Percentiles rank a stretch among this genome's conserved stretches.
Conservation (phyloP, 2,329 filamentous ascomycete genomes). For the Penicillium frequentans region DNA sequence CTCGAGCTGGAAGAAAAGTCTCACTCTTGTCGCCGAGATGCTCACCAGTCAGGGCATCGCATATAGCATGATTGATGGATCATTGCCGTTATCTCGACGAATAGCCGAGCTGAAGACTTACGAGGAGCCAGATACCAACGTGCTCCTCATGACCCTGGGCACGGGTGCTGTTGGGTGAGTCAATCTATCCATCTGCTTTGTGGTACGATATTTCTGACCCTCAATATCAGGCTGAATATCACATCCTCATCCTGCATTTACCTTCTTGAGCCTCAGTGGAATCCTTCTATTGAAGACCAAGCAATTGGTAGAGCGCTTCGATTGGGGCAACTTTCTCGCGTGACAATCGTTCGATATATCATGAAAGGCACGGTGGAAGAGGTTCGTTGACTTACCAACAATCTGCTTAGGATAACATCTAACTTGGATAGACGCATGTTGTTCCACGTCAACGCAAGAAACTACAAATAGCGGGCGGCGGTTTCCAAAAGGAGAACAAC, state of each 20-base stretch:
- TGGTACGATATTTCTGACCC: background rate
- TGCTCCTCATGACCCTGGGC: background rate
- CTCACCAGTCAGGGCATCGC: background rate
- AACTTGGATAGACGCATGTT: background rate
- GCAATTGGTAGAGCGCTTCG: constrained; percentile 5
- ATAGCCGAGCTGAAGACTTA: background rate
- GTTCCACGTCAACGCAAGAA: background rate
- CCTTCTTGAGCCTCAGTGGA: constrained; percentile 10
- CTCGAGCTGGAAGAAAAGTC: constrained; percentile 48
- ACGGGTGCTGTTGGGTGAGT: background rate
- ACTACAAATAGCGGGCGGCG: background rate
- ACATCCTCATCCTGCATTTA: constrained; percentile 3
- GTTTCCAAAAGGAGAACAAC: background rate
- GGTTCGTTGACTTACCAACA: background rate
- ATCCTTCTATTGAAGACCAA: constrained; percentile 5
- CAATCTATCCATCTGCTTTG: background rate
- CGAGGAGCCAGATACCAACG: background rate
- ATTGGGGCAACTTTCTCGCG: constrained; percentile 1
- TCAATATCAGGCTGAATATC: background rate
- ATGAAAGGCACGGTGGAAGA: background rate
- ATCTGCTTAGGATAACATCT: background rate
- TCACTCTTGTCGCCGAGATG: constrained; percentile 35
- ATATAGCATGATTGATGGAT: constrained; percentile 3
- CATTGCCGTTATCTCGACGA: background rate
- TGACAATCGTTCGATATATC: background rate